Evolutionary conservation across 2,329 filamentous ascomycete species (phyloP).

Genomic region (Aspergillus quadrilineatus): DNA sequence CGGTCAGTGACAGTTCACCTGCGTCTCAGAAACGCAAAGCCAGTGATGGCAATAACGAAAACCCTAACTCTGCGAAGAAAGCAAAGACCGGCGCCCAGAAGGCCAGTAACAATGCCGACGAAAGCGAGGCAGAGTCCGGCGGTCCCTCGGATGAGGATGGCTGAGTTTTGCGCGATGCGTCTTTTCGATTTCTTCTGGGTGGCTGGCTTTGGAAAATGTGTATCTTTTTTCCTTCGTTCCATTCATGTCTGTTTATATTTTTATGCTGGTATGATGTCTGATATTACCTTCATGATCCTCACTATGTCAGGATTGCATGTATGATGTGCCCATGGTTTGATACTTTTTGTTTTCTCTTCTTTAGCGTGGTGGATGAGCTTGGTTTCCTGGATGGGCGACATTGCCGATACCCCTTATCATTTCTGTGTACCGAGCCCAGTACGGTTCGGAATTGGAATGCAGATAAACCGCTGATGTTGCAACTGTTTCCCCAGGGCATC

Average conservation of each 20-base stretch:
- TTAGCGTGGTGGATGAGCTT: conserved; percentile 15
- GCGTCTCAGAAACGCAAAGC: conserved; percentile 54
- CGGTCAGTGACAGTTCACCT: conserved; percentile 34
- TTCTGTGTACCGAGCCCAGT: conserved; percentile 9
- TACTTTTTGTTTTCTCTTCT: conserved; percentile 14
- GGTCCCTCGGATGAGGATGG: conserved; percentile 53
- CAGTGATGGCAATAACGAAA: conserved; percentile 46
- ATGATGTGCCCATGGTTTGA: conserved; percentile 26
- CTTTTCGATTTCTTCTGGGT: conserved; percentile 30
- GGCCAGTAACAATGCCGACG: conserved; percentile 50
- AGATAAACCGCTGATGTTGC: conserved; percentile 7
- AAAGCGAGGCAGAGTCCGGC: conserved; percentile 52
- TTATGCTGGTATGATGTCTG: conserved; percentile 28
- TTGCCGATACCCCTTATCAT: conserved; percentile 17
- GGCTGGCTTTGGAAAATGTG: conserved; percentile 28
- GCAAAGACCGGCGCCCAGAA: conserved; percentile 45
- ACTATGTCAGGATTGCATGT: conserved; percentile 25
- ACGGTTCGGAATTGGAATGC: conserved; percentile 5
- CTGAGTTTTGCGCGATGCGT: conserved; percentile 23
- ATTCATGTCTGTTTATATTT: conserved; percentile 30
- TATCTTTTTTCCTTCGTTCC: conserved; percentile 12
- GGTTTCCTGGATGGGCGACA: conserved; percentile 16
- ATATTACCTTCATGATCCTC: conserved; percentile 21
- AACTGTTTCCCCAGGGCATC: background rate
- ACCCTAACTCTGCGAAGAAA: conserved; percentile 48